Base-by-base conservation (phyloP, 2,329 filamentous ascomycete genomes). In the Colletotrichum lini region DNA sequence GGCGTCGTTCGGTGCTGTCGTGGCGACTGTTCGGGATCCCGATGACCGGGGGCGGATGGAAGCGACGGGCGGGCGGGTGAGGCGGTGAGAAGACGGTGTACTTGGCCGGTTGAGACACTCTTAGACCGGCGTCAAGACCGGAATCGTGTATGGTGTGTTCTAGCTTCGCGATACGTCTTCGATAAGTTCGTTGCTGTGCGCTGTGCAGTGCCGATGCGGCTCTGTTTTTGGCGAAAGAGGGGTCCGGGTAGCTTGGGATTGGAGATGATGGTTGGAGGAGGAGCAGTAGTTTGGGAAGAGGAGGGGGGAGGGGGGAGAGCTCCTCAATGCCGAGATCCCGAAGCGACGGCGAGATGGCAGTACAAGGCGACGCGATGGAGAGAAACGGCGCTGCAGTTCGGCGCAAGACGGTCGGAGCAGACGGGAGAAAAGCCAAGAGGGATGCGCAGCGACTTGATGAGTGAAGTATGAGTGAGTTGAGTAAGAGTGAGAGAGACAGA, bases 271-370 rank as follows among this genome's bases (percentile, higher is more conserved):
- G 45, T 45, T 23, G 35, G 62, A 52, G 44, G 23, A 26, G 38
- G 15, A 35, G 42, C 3, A 30, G 26, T 30, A 30, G 26, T 30
- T 30, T 35, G 23, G n/a, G 26, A 38, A n/a, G n/a, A 26, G n/a
- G 50, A 44, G 23, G n/a, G 54, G 50, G 4, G 5, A 6, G 52
- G 35, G 47, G 9, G 47, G 7, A 21, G 38, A 45, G 50, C 35
- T 45, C 30, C 42, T 42, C 45, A 71, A 71, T 68, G 65, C 68
- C 65, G 65, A 67, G 26, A 44, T 35, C 49, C 65, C 65, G 65
- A 66, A 38, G 38, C 21, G 64, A 44, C n/a, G 45, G 45, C 64
- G 64, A 67, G 52, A 47, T n/a, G 12, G 21, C 21, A 66, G 56
- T 60, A 38, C 18, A 52, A 26, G 26, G 38, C 44, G 44, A 58